Conservation (phyloP, 768 basidiomycete genomes). For the Pisolithus tinctorius region DNA sequence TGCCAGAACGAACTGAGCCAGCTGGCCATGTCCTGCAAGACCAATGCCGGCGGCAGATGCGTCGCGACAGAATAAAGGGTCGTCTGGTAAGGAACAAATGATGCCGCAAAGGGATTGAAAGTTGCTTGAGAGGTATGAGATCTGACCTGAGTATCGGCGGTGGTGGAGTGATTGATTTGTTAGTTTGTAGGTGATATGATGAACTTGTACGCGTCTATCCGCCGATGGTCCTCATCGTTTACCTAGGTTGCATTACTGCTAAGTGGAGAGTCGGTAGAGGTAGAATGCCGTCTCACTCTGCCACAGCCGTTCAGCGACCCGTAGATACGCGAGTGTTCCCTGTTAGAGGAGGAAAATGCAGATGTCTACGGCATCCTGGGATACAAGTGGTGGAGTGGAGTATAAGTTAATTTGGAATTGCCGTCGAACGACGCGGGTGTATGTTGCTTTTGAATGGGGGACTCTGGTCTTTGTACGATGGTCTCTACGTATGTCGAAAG, state of each 20-base stretch:
- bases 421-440: too few relatives aligned
- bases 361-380: too few relatives aligned
- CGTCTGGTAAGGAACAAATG: slow-evolving; percentile 4
- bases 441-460: too few relatives aligned
- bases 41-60: neutral
- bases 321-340: too few relatives aligned
- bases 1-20: neutral
- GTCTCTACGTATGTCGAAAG: too few relatives aligned
- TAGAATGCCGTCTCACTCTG: too few relatives aligned
- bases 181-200: neutral
- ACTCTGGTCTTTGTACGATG: too few relatives aligned
- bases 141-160: neutral
- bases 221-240: slow-evolving; percentile 3
- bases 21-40: neutral
- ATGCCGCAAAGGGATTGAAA: slow-evolving; percentile 3
- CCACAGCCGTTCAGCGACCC: too few relatives aligned
- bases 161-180: neutral
- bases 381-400: too few relatives aligned
- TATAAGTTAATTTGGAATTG: too few relatives aligned
- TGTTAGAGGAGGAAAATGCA: too few relatives aligned
- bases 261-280: neutral
- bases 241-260: slow-evolving; percentile 4
- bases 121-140: neutral
- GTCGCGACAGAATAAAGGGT: neutral
- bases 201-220: neutral